A percentile compares a stretch with the other conserved stretches of the same genome.
phyloP scores from a whole-genome alignment of 2,329 filamentous ascomycete species.

The Karstenula rhodostoma region DNA sequence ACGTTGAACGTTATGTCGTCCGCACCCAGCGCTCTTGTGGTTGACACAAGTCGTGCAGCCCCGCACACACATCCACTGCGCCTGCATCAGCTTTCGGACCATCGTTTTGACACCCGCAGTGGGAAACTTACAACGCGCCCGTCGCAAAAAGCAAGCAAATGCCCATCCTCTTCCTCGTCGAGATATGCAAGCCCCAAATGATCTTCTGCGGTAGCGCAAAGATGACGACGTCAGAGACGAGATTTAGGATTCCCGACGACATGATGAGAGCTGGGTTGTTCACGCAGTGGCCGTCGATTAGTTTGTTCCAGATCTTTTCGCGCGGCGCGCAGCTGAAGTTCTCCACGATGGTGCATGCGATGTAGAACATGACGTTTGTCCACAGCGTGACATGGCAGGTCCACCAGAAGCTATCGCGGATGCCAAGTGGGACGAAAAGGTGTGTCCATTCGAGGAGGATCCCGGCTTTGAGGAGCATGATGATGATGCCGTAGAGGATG shows the following conservation, averaged over 20 bases:
- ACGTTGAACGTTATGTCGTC: constrained; percentile 15
- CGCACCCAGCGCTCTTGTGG: constrained; percentile 5
- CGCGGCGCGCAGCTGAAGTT: constrained; percentile 49
- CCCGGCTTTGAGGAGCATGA: constrained; percentile 21
- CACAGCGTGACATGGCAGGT: constrained; percentile 40
- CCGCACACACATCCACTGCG: constrained; percentile 14
- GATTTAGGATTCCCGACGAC: constrained; percentile 43
- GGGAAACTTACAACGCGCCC: constrained; percentile 42
- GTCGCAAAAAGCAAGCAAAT: constrained; percentile 40
- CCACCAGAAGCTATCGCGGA: constrained; percentile 47
- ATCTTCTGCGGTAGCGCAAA: constrained; percentile 47
- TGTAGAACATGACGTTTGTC: constrained; percentile 42
- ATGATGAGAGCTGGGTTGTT: constrained; percentile 37
- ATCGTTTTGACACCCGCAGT: not conserved
- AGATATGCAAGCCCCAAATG: constrained; percentile 46
- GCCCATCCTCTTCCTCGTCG: constrained; percentile 35
- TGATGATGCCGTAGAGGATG: constrained; percentile 18
- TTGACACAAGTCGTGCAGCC: constrained; percentile 6
- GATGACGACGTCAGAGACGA: constrained; percentile 44
- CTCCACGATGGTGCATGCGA: constrained; percentile 41
- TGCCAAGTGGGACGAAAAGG: constrained; percentile 43
- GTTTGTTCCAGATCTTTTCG: constrained; percentile 46
- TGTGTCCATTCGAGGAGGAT: constrained; percentile 56
- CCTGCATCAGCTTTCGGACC: not conserved
- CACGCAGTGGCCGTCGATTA: constrained; percentile 43